These are phyloP conservation scores for Boletus patriciae DNA, from an alignment of 768 basidiomycete species.

Conservation along the genomic window DNA sequence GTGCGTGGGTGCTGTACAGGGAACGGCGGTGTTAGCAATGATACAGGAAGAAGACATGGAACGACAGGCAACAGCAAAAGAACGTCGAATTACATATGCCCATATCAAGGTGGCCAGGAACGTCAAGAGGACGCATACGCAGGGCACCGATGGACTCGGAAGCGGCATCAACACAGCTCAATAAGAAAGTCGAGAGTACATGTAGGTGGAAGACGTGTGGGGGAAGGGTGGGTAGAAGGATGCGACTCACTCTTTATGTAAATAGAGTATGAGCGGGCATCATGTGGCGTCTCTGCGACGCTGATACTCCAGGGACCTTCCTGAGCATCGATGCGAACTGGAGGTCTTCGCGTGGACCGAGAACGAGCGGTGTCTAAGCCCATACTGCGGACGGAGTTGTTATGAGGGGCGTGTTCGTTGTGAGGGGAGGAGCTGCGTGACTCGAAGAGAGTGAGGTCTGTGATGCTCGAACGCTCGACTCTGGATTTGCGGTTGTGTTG, in stretches of 20 bases:
- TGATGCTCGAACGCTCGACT: slow-evolving; percentile 38
- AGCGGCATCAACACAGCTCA: slow-evolving; percentile 22
- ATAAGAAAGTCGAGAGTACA: slow-evolving; percentile 20
- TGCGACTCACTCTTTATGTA: slow-evolving; percentile 83
- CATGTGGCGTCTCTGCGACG: slow-evolving; percentile 82
- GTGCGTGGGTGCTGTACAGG: slow-evolving; percentile 73
- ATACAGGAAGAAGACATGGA: slow-evolving; percentile 15
- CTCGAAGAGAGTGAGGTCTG: slow-evolving; percentile 45
- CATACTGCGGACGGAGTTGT: slow-evolving; percentile 40
- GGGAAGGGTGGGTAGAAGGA: slow-evolving; percentile 25
- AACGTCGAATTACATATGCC: slow-evolving; percentile 13
- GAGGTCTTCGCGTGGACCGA: slow-evolving; percentile 45
- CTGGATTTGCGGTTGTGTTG: slow-evolving; percentile 37
- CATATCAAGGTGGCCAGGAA: slow-evolving; percentile 16
- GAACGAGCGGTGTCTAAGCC: slow-evolving; percentile 45
- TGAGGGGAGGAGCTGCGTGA: slow-evolving; percentile 32
- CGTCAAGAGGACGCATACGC: slow-evolving; percentile 15
- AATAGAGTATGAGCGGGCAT: slow-evolving; percentile 66
- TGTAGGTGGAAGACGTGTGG: slow-evolving; percentile 17
- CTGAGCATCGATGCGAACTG: slow-evolving; percentile 66
- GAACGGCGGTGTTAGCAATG: slow-evolving; percentile 32
- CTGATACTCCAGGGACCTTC: slow-evolving; percentile 87
- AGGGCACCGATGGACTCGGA: slow-evolving; percentile 29
- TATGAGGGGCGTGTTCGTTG: slow-evolving; percentile 34
- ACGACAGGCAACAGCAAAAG: slow-evolving; percentile 17